A percentile compares a stretch with the other conserved stretches of the same genome.
Conservation (phyloP, 495 filamentous ascomycete species). For the Durotheca rogersii region DNA sequence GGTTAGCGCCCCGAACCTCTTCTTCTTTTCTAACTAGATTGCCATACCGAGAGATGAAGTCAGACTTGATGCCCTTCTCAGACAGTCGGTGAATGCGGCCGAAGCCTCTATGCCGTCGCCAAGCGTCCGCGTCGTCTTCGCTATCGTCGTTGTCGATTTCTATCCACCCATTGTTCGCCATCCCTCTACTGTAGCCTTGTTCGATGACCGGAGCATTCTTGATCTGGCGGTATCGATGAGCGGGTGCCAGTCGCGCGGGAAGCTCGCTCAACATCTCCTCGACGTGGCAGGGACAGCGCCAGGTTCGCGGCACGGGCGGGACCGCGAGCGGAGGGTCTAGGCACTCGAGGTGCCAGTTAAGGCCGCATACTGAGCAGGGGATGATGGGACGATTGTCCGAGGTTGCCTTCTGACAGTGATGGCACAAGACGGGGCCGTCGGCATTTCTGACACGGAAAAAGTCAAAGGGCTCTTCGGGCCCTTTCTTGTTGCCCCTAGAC, state of each 20-base stretch:
- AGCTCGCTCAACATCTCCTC: conserved; percentile 54
- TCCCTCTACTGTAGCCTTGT: conserved; percentile 57
- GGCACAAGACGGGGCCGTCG: conserved; percentile 74
- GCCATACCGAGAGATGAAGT: conserved; percentile 64
- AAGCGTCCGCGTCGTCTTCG: conserved; percentile 47
- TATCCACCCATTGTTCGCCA: conserved; percentile 74
- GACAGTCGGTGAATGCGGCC: conserved; percentile 68
- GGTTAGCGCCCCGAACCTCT: conserved; percentile 13
- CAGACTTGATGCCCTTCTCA: conserved; percentile 71
- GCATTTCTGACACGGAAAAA: conserved; percentile 63
- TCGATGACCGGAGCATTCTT: conserved; percentile 48
- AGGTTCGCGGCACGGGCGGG: conserved; percentile 69
- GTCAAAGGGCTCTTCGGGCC: conserved; percentile 65
- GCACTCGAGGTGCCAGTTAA: conserved; percentile 90
- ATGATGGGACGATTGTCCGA: conserved; percentile 63
- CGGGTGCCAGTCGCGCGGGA: conserved; percentile 46
- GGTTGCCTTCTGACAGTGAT: conserved; percentile 62
- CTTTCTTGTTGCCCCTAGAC: conserved; percentile 50
- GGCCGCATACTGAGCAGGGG: conserved; percentile 76
- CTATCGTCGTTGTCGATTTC: conserved; percentile 66
- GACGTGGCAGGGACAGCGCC: conserved; percentile 87
- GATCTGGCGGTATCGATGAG: conserved; percentile 54
- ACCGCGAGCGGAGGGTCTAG: conserved; percentile 78
- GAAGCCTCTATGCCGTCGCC: conserved; percentile 47
- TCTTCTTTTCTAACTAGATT: not conserved